These are phyloP conservation scores for Neobulgaria alba DNA, from an alignment of 2,329 filamentous ascomycete genomes.

Conservation along the genomic window DNA sequence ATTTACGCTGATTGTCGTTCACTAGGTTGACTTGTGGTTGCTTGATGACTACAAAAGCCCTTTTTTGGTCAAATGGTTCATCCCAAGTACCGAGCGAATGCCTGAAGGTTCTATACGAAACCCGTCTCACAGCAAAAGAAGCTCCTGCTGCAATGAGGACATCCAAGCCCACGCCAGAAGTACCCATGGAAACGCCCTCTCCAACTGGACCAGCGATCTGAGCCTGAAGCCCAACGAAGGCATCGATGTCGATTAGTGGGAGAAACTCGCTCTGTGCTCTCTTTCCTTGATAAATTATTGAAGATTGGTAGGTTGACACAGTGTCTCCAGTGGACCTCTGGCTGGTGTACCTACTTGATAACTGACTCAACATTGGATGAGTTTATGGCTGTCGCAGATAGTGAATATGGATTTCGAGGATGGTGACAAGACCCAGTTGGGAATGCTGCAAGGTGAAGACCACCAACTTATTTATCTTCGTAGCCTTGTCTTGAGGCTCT, in stretches of 20 bases:
- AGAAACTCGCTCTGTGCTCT: background rate
- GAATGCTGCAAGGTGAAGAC: no score
- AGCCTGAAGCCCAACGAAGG: background rate
- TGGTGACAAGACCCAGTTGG: no score
- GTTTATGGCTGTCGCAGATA: no score
- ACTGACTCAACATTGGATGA: no score
- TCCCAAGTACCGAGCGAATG: background rate
- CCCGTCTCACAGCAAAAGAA: background rate
- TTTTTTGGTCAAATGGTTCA: background rate
- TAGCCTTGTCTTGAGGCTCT: no score
- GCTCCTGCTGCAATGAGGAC: background rate
- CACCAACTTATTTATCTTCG: no score
- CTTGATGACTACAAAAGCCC: background rate
- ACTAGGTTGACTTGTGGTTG: background rate
- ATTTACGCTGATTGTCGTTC: no score
- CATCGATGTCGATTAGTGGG: background rate
- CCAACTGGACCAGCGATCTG: background rate
- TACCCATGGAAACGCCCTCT: background rate
- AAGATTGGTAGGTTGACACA: no score
- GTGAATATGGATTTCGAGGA: no score
- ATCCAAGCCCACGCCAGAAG: background rate
- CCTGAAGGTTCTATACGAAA: background rate
- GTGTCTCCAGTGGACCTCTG: no score
- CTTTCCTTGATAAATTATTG: no score
- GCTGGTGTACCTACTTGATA: no score